Percentiles rank a stretch among this genome's conserved stretches.
phyloP scores from a whole-genome alignment of 345 rosid species.

The Syzygium aromaticum region DNA sequence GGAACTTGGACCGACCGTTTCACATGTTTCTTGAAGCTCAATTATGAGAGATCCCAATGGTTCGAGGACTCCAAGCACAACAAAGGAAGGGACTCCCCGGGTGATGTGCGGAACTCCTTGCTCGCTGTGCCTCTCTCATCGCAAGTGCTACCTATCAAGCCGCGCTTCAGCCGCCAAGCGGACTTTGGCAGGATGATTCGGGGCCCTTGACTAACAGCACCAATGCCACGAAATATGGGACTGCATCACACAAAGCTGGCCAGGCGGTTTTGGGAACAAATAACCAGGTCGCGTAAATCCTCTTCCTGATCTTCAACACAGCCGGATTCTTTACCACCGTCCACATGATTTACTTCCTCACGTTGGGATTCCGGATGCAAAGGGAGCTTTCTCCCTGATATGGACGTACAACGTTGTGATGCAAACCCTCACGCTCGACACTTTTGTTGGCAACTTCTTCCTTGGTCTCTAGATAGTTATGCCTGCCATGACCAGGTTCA shows the following conservation, averaged over 20 bases:
- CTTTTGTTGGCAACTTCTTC: too few relatives aligned
- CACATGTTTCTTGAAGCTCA: not conserved
- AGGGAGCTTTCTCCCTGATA: too few relatives aligned
- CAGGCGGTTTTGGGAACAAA: slow-evolving; percentile 11
- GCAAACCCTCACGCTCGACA: too few relatives aligned
- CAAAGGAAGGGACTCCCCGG: slow-evolving; percentile 10
- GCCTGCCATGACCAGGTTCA: too few relatives aligned
- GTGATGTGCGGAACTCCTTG: slow-evolving; percentile 13
- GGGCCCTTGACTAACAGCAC: not conserved
- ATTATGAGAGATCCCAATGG: slow-evolving; percentile 1
- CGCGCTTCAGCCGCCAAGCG: slow-evolving; percentile 21
- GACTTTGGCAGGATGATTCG: slow-evolving; percentile 26
- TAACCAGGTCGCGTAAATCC: not conserved
- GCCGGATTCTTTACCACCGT: too few relatives aligned
- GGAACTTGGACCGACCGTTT: not conserved
- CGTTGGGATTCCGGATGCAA: too few relatives aligned
- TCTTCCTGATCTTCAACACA: not conserved
- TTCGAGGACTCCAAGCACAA: slow-evolving; percentile 16
- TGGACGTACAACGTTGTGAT: too few relatives aligned
- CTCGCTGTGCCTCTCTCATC: slow-evolving; percentile 18
- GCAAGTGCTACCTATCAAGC: slow-evolving; percentile 29
- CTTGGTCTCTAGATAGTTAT: too few relatives aligned
- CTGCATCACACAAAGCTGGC: not conserved
- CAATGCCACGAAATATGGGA: not conserved
- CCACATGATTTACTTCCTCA: too few relatives aligned